These are phyloP conservation scores for Globisporangium mamillatum DNA, from an alignment of 352 stramenopile species.

Conservation along the genomic window DNA sequence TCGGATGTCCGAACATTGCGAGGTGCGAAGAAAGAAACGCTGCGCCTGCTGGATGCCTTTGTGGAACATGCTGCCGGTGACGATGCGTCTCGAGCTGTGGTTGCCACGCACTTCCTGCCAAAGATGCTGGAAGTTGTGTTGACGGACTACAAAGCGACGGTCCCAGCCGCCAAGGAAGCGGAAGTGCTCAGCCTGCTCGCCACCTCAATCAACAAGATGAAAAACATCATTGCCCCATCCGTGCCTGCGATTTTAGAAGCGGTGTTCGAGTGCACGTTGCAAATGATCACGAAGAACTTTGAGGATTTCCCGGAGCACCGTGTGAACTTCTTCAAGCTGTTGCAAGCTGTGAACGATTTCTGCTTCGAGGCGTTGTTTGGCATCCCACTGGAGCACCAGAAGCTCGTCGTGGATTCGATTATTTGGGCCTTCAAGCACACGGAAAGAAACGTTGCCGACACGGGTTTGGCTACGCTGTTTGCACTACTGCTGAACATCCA, in stretches of 20 bases:
- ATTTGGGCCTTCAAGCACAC: slow-evolving; percentile 99
- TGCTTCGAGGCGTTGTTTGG: slow-evolving; percentile 97
- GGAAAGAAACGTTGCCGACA: slow-evolving; percentile 98
- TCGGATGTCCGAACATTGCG: slow-evolving; percentile 92
- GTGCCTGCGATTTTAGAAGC: slow-evolving; percentile 96
- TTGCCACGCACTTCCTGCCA: slow-evolving; percentile 95
- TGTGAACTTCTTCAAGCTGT: slow-evolving; percentile 98
- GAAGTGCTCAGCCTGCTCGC: slow-evolving; percentile 96
- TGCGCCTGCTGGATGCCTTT: slow-evolving; percentile 96
- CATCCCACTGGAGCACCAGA: slow-evolving; percentile 96
- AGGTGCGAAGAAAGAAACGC: slow-evolving; percentile 96
- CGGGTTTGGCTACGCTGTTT: slow-evolving; percentile 95
- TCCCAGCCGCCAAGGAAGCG: slow-evolving; percentile 71
- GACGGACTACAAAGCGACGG: slow-evolving; percentile 92
- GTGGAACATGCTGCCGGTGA: slow-evolving; percentile 85
- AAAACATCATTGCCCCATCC: slow-evolving; percentile 75
- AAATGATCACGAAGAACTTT: slow-evolving; percentile 99
- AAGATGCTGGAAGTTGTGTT: slow-evolving; percentile 96
- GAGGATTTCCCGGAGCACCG: slow-evolving; percentile 98
- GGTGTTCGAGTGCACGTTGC: slow-evolving; percentile 98
- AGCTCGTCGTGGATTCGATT: slow-evolving; percentile 98
- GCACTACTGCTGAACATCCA: slow-evolving; percentile 96
- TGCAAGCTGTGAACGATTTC: slow-evolving; percentile 94
- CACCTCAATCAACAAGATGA: slow-evolving; percentile 96
- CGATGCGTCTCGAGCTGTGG: slow-evolving; percentile 68